Percentiles rank a stretch among this genome's conserved stretches.
phyloP scores from a whole-genome alignment of 805 yeast species.

The Jamesozyma lodderae region DNA sequence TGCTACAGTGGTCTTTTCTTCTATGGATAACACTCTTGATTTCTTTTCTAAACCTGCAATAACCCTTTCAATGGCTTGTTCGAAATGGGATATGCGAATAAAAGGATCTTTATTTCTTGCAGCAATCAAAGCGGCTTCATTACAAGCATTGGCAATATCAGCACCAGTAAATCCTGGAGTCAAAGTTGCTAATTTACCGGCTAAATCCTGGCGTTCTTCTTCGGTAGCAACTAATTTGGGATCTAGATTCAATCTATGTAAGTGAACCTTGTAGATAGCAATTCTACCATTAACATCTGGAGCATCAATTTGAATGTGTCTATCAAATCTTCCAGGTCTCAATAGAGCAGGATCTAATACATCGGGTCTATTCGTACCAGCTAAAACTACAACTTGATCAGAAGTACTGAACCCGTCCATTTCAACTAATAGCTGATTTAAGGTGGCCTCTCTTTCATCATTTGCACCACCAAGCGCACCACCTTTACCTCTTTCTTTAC shows the following conservation, averaged over 20 bases:
- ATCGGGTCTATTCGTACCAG: slow-evolving; percentile 92
- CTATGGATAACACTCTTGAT: slow-evolving; percentile 65
- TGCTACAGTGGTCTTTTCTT: slow-evolving; percentile 79
- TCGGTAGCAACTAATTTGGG: slow-evolving; percentile 35
- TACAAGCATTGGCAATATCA: slow-evolving; percentile 89
- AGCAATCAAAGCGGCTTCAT: slow-evolving; percentile 89
- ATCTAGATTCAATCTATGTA: slow-evolving; percentile 35
- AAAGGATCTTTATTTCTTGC: slow-evolving; percentile 62
- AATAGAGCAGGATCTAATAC: slow-evolving; percentile 80
- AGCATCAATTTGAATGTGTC: slow-evolving; percentile 76
- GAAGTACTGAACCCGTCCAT: slow-evolving; percentile 90
- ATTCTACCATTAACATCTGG: slow-evolving; percentile 89
- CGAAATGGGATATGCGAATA: slow-evolving; percentile 69
- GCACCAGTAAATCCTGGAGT: slow-evolving; percentile 97
- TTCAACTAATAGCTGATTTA: slow-evolving; percentile 86
- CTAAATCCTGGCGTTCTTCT: slow-evolving; percentile 46
- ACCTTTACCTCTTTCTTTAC: slow-evolving; percentile 71
- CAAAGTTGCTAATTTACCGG: slow-evolving; percentile 80
- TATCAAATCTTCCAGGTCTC: slow-evolving; percentile 92
- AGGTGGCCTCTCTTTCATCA: slow-evolving; percentile 88
- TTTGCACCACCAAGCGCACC: slow-evolving; percentile 72
- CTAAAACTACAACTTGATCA: slow-evolving; percentile 87
- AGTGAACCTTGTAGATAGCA: slow-evolving; percentile 75
- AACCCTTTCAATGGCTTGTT: slow-evolving; percentile 87
- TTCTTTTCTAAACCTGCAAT: slow-evolving; percentile 90